Evolutionary conservation across 1,139 yeast genomes (phyloP), one percentile per base, ranked within the genome.

Genomic region (Ogataea hybrid): DNA sequence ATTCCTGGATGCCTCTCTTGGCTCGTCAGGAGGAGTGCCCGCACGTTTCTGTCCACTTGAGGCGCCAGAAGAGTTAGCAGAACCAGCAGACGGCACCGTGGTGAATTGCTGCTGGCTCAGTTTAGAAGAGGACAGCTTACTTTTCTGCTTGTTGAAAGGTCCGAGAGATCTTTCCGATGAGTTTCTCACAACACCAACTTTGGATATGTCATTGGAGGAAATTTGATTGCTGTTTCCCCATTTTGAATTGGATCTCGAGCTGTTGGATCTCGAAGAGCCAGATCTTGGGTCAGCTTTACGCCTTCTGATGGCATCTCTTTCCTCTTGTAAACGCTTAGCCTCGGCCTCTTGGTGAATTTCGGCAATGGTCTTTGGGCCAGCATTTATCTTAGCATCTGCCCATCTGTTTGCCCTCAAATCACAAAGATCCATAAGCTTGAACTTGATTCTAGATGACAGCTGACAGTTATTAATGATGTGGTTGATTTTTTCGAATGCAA

Each of bases 331-430:
- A 61, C 72, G 74, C 65, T 80, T 79, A 55, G 80, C 75, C 58
- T 81, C 86, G 37, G 84, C 90, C 58, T 86, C 96, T 51, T 81
- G 83, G 63, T 92, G 97, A 58, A 92, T 88, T 68, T 90, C 94
- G 46, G 82, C 77, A 55, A 92, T 81, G 9, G 97, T 92, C 73
- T 89, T 90, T 59, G 97, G 98, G 39, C 97, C 98, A 58, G 81
- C 78, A 44, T 77, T 77, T 54, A 73, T 74, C 28, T 72, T 67
- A 41, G 72, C 71, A 56, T 68, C 69, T 7, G 25, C 28, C 96
- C 96, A 88, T 51, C 69, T 70, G 41, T 67, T 61, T 47, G 61
- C 67, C 67, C 95, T 81, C 58, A 87, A 70, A 60, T 92, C 97
- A 63, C 79, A 77, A 54, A 92, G 78, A 69, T 94, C 98, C 81